Evolutionary conservation across 306 rosid genomes (phyloP), one percentile per base, ranked within the genome.

Genomic region (Albizia julibrissin): DNA sequence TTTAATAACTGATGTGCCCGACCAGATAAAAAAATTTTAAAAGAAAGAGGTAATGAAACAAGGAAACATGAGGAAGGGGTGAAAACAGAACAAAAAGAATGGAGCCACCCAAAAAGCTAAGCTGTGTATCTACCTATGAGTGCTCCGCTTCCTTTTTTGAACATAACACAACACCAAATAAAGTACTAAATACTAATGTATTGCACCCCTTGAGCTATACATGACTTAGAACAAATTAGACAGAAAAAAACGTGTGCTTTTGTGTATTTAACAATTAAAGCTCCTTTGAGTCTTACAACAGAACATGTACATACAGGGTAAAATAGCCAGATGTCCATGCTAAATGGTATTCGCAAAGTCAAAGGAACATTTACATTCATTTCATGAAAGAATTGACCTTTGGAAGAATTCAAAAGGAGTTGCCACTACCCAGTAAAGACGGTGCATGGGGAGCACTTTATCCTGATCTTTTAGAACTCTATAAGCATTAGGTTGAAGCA

Each of bases 121-220:
- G 19, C n/a, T 29, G 31, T 6, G 2, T 5, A 6, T 46, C 50
- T 43, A 13, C 42, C 56, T 62, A 49, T 13, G 39, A 52, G 68
- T 16, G 49, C 12, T 62, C 34, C 42, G 33, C 31, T 49, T 49
- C 22, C 1, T 72, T 18, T 18, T 61, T 64, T 71, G 26, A 14
- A 72, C 43, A 66, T 67, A 62, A 61, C 52, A 52, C 27, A 27
- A 81, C 58, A 52, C 29, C 71, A 81, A 40, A 40, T 8, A 75
- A 56, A 76, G 16, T 54, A 71, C 74, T 49, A 61, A 56, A 56
- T 56, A 56, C 13, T n/a, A 2, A 22, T 14, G 22, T 29, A 50
- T 61, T 65, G 59, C 37, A 61, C 9, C 33, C 1, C 72, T 27
- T 15, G 37, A 31, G 37, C 13, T 65, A 29, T 78, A 70, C 14